Percentiles rank a stretch among this genome's conserved stretches.
phyloP scores from a whole-genome alignment of 176 grass and related monocot genomes.

The Microstegium vimineum region DNA sequence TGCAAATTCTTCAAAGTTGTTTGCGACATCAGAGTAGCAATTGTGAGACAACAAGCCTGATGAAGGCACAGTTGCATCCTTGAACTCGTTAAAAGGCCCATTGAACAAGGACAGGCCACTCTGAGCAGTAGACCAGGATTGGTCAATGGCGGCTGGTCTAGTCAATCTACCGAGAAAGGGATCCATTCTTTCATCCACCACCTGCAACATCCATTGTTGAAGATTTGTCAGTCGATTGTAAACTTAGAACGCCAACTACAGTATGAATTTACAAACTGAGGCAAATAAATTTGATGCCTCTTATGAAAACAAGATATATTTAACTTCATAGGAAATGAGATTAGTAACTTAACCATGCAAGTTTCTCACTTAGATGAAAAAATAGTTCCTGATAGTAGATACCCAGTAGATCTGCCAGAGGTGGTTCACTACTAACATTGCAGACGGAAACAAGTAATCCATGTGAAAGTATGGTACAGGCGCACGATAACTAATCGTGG shows the following conservation, averaged over 20 bases:
- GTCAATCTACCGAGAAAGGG: constrained; percentile 18
- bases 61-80: background rate
- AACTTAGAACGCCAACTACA: background rate
- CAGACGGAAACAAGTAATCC: background rate
- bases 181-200: constrained; percentile 38
- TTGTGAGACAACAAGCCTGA: constrained; percentile 2
- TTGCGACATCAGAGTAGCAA: constrained; percentile 8
- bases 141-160: background rate
- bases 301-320: background rate
- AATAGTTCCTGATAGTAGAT: background rate
- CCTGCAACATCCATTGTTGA: constrained; percentile 13
- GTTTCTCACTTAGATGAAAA: background rate
- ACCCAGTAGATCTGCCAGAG: background rate
- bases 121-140: constrained; percentile 12
- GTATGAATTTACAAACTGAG: background rate
- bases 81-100: background rate
- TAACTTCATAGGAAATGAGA: background rate
- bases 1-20: constrained; percentile 20
- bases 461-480: background rate
- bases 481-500: background rate
- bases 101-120: constrained; percentile 4
- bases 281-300: background rate
- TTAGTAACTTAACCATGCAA: background rate
- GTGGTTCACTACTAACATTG: background rate
- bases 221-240: background rate